Evolutionary conservation across 2,329 filamentous ascomycete genomes (phyloP), one percentile per base, ranked within the genome.

Genomic region (Stachybotrys chlorohalonatus): DNA sequence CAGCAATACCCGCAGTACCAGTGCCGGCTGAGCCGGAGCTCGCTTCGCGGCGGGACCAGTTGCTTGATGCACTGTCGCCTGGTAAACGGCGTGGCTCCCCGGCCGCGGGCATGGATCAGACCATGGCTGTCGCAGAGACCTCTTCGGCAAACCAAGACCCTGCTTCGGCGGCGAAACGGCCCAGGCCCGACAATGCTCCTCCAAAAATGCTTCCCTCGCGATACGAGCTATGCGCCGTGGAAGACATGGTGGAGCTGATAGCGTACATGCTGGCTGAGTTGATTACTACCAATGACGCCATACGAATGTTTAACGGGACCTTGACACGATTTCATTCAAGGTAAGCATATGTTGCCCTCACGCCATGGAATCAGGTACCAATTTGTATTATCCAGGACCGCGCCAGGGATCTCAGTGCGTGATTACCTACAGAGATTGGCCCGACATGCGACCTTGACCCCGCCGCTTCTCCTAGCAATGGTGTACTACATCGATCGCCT

Each of bases 401-500:
- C 94, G 1, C 94, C 94, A 7, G 92, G 89, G 53, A 99, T 99
- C 56, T 96, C 91, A 31, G 93, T 99, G 36, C 80, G 87, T 58
- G 94, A 99, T 69, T 99, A 99, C 68, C 81, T 99, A 42, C 89
- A 94, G 64, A 86, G 94, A 59, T 79, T 99, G 55, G 94, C 95
- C 30, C 90, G 91, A 56, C 94, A 99, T 68, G 94, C 94, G 31
- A 96, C 93, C 0, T 79, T 99, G 3, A 91, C 90, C 7, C 92
- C 94, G 11, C 93, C 94, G 1, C 87, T 99, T 52, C 79, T 99
- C n/a, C 82, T 99, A 42, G 94, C 92, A 62, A 97, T 99, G 90
- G 94, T 99, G 55, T 99, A 95, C 68, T 99, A 97, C 66, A 97
- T 99, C 64, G 94, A 99, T 73, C 86, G 91, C 36, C 80, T 99